Conservation (phyloP, 495 filamentous ascomycete species). For the Choiromyces venosus region DNA sequence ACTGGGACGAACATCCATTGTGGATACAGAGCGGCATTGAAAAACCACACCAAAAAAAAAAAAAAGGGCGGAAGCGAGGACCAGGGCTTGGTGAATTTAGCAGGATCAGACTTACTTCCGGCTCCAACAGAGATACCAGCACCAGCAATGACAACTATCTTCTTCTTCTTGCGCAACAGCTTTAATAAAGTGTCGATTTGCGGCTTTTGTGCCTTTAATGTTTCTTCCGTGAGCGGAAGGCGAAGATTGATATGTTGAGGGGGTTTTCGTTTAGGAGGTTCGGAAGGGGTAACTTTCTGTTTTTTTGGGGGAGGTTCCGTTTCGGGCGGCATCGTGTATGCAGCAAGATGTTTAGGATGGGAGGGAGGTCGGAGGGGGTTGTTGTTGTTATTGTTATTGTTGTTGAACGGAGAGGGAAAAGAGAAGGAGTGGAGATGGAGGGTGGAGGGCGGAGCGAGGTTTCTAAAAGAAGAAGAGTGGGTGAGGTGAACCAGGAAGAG, state of each 20-base stretch:
- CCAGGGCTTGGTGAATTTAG: background rate
- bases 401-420: conserved; percentile 25
- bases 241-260: conserved; percentile 72
- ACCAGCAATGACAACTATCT: conserved; percentile 93
- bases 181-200: conserved; percentile 65
- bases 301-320: conserved; percentile 37
- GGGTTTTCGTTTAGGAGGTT: conserved; percentile 32
- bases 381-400: conserved; percentile 1
- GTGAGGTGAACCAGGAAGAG: conserved; percentile 20
- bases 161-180: conserved; percentile 78
- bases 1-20: conserved; percentile 19
- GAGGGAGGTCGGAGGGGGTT: background rate
- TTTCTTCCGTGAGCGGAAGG: conserved; percentile 46
- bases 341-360: conserved; percentile 14
- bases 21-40: conserved; percentile 29
- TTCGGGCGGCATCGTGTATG: conserved; percentile 32
- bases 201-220: conserved; percentile 48
- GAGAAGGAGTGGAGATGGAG: conserved; percentile 27
- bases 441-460: conserved; percentile 35
- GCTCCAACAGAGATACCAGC: conserved; percentile 95
- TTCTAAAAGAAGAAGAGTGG: conserved; percentile 41
- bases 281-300: conserved; percentile 38
- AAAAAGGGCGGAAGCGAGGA: conserved; percentile 22
- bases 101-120: conserved; percentile 64
- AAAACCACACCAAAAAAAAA: conserved; percentile 38